Percentiles rank a stretch among this genome's conserved stretches.
These are phyloP conservation scores for Ganoderma lucidum DNA, from an alignment of 1,284 basidiomycete species.

Conservation along the genomic window DNA sequence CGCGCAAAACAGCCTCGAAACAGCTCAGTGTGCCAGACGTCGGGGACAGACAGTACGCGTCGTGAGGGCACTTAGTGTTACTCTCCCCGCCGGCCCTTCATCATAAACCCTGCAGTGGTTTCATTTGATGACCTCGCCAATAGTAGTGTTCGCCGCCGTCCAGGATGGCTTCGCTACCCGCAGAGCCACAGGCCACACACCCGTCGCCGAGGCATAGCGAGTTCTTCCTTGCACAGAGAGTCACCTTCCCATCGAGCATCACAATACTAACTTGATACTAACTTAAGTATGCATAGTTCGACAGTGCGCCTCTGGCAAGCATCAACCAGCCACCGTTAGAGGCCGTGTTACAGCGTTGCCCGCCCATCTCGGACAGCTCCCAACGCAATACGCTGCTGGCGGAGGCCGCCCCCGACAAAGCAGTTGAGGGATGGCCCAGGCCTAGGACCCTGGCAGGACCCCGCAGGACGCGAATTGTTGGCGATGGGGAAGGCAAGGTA, in stretches of 20 bases:
- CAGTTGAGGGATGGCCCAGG: neutral
- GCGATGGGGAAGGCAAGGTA: neutral
- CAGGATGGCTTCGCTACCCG: neutral
- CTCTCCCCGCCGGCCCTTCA: conserved; percentile 4
- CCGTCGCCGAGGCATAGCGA: no score
- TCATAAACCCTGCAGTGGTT: neutral
- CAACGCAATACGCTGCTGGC: neutral
- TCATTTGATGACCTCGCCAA: neutral
- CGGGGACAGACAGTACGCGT: neutral
- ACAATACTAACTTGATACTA: neutral
- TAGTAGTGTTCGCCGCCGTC: neutral
- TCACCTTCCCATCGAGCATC: neutral
- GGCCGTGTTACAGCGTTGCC: neutral
- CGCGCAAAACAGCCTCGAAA: neutral
- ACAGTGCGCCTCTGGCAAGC: neutral
- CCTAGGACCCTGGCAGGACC: no score
- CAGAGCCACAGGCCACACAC: neutral
- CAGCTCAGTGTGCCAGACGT: neutral
- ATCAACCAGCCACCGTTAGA: neutral
- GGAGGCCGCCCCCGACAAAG: neutral
- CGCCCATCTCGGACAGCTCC: neutral
- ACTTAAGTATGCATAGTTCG: neutral
- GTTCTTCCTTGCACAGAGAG: no score
- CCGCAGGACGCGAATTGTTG: neutral
- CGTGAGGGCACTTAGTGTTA: neutral